Evolutionary conservation across 345 rosid genomes (phyloP).

Genomic region (Barbarea vulgaris): DNA sequence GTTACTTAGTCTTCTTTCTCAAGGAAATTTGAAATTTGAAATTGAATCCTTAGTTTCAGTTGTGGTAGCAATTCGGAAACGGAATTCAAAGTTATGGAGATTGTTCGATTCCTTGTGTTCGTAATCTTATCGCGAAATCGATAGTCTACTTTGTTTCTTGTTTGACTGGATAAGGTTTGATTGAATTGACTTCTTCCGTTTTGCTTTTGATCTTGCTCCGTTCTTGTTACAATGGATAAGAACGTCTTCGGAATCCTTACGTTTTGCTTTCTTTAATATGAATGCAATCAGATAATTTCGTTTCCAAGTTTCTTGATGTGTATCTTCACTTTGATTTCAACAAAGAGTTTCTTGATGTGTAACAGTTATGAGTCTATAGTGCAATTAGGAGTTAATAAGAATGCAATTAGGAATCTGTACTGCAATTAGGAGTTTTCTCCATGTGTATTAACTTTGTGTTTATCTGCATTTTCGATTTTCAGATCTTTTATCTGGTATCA

Average conservation of each 20-base stretch:
- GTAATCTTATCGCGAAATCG: conserved; percentile 3
- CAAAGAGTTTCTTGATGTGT: no score
- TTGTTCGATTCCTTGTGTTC: conserved; percentile 2
- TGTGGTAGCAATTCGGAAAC: no score
- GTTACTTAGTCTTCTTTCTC: conserved; percentile 41
- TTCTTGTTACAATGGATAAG: background rate
- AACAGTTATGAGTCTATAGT: background rate
- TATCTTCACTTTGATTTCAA: no score
- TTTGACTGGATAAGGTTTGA: conserved; percentile 20
- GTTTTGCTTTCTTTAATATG: background rate
- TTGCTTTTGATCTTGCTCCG: conserved; percentile 3
- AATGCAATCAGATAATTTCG: background rate
- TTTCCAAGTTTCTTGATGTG: no score
- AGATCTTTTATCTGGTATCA: conserved; percentile 80
- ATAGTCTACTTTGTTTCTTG: conserved; percentile 16
- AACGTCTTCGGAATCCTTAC: background rate
- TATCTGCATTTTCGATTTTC: conserved; percentile 31
- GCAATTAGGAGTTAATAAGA: background rate
- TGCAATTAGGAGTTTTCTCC: background rate
- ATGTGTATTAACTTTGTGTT: no score
- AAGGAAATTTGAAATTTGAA: conserved; percentile 21
- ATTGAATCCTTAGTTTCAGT: conserved; percentile 9
- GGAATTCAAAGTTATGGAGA: conserved; percentile 8
- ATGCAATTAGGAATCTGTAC: no score
- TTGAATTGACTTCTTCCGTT: conserved; percentile 6